Evolutionary conservation across 176 grass and related monocot species (phyloP).

Genomic region (Chloris gayana): DNA sequence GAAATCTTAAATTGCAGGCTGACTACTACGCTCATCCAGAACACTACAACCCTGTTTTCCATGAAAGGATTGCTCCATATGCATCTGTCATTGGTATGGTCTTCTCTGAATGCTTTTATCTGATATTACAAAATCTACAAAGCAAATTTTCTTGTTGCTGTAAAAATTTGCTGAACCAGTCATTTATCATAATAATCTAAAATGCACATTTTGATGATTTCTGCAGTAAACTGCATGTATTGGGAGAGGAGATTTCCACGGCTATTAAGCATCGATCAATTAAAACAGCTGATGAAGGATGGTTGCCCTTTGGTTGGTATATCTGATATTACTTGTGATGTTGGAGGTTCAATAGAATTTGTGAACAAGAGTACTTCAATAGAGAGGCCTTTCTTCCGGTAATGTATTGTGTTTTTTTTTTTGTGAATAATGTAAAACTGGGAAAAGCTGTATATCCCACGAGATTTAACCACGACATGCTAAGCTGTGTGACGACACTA

Average conservation of each 20-base stretch:
- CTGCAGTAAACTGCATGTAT: slow-evolving; percentile 96
- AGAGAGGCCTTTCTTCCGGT: slow-evolving; percentile 96
- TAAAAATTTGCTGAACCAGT: background rate
- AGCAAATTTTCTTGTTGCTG: background rate
- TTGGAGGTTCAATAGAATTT: slow-evolving; percentile 96
- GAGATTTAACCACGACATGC: background rate
- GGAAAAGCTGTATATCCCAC: background rate
- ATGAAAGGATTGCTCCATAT: slow-evolving; percentile 93
- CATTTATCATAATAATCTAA: slow-evolving; percentile 23
- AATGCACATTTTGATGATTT: slow-evolving; percentile 17
- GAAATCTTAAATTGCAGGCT: slow-evolving; percentile 46
- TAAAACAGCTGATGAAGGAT: slow-evolving; percentile 69
- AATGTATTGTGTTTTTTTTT: slow-evolving; percentile 20
- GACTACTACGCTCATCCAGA: slow-evolving; percentile 96
- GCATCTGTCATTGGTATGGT: slow-evolving; percentile 80
- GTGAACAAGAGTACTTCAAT: slow-evolving; percentile 79
- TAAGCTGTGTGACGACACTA: slow-evolving; percentile 7
- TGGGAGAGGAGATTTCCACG: slow-evolving; percentile 97
- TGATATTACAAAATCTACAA: background rate
- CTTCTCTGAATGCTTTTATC: slow-evolving; percentile 2
- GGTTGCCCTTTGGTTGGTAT: slow-evolving; percentile 73
- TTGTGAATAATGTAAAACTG: slow-evolving; percentile 24
- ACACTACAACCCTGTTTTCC: slow-evolving; percentile 78
- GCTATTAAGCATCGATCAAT: slow-evolving; percentile 71
- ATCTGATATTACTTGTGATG: slow-evolving; percentile 95